Evolutionary conservation across 1,284 basidiomycete genomes (phyloP).

Genomic region (Boletus semigastroideus): DNA sequence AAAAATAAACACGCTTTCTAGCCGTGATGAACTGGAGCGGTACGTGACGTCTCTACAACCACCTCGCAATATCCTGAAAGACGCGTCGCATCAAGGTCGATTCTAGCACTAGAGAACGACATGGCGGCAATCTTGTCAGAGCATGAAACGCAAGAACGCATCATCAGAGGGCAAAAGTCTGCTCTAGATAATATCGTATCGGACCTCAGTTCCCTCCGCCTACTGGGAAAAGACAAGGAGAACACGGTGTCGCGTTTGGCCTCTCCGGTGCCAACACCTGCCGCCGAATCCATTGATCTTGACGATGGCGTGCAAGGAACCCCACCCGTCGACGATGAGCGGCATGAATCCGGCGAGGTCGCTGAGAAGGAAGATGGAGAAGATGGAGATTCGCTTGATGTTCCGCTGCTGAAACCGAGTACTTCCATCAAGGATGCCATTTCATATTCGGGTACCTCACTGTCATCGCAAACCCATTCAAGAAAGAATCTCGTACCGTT

Average conservation of each 20-base stretch:
- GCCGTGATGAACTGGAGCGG: conserved; percentile 70
- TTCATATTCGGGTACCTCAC: conserved; percentile 32
- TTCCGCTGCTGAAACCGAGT: conserved; percentile 36
- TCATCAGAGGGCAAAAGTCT: conserved; percentile 63
- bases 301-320: conserved; percentile 27
- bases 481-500: conserved; percentile 25
- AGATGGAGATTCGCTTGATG: conserved; percentile 37
- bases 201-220: conserved; percentile 58
- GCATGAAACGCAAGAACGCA: conserved; percentile 67
- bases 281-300: conserved; percentile 39
- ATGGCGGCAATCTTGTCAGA: conserved; percentile 71
- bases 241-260: conserved; percentile 38
- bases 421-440: conserved; percentile 36
- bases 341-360: conserved; percentile 35
- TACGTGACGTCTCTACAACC: conserved; percentile 32
- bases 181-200: conserved; percentile 64
- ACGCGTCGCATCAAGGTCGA: conserved; percentile 47
- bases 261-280: conserved; percentile 48
- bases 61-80: neutral
- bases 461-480: conserved; percentile 28
- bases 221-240: conserved; percentile 66
- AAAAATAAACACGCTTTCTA: conserved; percentile 76
- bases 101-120: conserved; percentile 69
- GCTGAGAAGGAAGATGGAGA: conserved; percentile 39
- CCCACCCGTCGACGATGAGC: conserved; percentile 39